Evolutionary conservation across 345 rosid genomes (phyloP), one percentile per base, ranked within the genome.

Genomic region (Lenwebbia sp.): DNA sequence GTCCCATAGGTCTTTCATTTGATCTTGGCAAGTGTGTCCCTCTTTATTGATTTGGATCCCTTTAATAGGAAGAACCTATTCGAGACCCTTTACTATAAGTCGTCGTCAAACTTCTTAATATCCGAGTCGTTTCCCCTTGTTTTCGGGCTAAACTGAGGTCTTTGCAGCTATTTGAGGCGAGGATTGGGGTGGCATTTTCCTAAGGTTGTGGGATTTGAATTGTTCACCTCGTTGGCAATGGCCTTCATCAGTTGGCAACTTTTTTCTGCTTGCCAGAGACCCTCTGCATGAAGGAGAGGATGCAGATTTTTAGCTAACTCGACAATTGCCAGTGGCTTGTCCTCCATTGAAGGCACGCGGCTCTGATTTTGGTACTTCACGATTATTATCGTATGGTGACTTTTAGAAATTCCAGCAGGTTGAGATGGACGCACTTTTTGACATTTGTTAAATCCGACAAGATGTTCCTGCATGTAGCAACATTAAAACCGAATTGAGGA

Each of bases 201-300:
- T 3, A 90, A 94, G 92, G 95, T 97, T 54, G 98, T 97, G 9
- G 98, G 98, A 86, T 96, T 97, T 84, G 99, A 96, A 89, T 87
- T 97, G n/a, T 87, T 91, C 88, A 93, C 97, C 58, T 97, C 98
- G 83, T 88, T 97, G 86, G 90, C 91, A 55, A 92, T 94, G 98
- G 98, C 98, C 76, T 93, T 97, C 86, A 89, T 95, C 87, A 97
- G 98, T 84, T 96, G 97, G 94, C 98, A 97, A 89, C 95, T 97
- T 82, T 96, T 96, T 88, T 82, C 95, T 76, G 94, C 96, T 37
- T 96, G 98, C 85, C 98, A 96, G 91, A 93, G 95, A 90, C 96
- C 97, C 62, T 96, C 96, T 53, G 86, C 90, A 26, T 95, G 92
- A 93, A 44, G 91, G 54, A 50, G 40, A 70, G 25, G 81, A 70